Percentiles rank a stretch among this genome's conserved stretches.
phyloP scores from a whole-genome alignment of 768 basidiomycete species.

The Tremella mesenterica region DNA sequence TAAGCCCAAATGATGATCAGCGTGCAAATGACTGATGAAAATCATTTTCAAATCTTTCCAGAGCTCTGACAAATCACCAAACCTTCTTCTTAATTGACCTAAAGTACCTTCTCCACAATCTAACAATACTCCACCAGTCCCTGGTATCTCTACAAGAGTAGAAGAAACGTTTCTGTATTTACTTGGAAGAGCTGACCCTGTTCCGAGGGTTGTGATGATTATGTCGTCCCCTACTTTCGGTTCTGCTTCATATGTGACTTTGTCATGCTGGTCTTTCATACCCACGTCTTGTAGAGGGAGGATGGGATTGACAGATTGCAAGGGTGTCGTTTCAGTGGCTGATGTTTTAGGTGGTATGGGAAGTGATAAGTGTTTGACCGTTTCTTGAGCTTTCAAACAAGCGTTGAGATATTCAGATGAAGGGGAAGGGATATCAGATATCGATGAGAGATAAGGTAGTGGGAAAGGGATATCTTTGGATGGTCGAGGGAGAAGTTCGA shows the following conservation, averaged over 20 bases:
- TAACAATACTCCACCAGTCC: conserved; percentile 64
- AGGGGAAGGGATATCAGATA: no score
- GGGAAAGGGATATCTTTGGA: no score
- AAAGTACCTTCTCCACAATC: conserved; percentile 89
- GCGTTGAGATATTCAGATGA: no score
- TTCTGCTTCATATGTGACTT: no score
- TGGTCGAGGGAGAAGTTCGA: not conserved
- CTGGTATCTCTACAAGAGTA: conserved; percentile 67
- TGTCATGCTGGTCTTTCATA: no score
- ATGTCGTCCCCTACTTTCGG: conserved; percentile 57
- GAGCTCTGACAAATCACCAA: conserved; percentile 50
- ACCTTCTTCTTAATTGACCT: conserved; percentile 75
- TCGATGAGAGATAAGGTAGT: not conserved
- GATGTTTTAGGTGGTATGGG: no score
- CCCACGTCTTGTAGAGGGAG: no score
- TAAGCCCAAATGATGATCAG: conserved; percentile 82
- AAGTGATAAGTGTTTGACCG: no score
- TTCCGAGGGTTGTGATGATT: conserved; percentile 68
- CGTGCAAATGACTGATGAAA: conserved; percentile 83
- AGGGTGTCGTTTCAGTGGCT: no score
- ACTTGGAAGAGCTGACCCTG: conserved; percentile 74
- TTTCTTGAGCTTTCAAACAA: no score
- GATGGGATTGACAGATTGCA: no score
- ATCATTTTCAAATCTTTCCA: conserved; percentile 67
- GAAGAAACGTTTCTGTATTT: conserved; percentile 75